Percentiles rank a stretch among this genome's conserved stretches.
These are phyloP conservation scores for Sporothrix inflata DNA, from an alignment of 2,329 filamentous ascomycete species.

Conservation along the genomic window DNA sequence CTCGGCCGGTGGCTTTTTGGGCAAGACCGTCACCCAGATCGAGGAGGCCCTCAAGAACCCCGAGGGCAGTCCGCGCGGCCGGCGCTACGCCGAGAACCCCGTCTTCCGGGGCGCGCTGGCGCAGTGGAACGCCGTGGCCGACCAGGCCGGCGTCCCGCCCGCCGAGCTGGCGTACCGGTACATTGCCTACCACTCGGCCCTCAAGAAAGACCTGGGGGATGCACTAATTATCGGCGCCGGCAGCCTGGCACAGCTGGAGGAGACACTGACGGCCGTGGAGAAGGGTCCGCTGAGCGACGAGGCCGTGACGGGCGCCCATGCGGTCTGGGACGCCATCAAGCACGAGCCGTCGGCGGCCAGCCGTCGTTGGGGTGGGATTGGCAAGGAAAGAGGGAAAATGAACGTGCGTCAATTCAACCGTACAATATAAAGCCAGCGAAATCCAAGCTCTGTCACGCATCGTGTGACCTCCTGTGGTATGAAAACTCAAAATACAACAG, in stretches of 20 bases:
- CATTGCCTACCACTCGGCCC: not conserved
- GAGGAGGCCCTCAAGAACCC: not conserved
- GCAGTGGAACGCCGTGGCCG: not conserved
- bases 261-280: not conserved
- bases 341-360: not conserved
- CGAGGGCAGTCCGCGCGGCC: not conserved
- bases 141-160: not conserved
- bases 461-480: no score
- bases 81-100: not conserved
- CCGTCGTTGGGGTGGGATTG: not conserved
- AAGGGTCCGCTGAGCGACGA: not conserved
- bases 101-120: not conserved
- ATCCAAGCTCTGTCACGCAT: no score
- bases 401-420: no score
- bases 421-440: no score
- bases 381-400: no score
- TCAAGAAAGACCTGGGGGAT: not conserved
- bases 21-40: not conserved
- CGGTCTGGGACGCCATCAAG: not conserved
- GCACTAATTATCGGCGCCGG: not conserved
- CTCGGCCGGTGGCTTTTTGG: not conserved
- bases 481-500: no score
- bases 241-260: not conserved
- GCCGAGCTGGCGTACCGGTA: not conserved
- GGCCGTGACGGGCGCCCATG: not conserved